Percentiles rank a stretch among this genome's conserved stretches.
These are phyloP conservation scores for Glycine tomentella DNA, from an alignment of 306 rosid species.

Conservation along the genomic window DNA sequence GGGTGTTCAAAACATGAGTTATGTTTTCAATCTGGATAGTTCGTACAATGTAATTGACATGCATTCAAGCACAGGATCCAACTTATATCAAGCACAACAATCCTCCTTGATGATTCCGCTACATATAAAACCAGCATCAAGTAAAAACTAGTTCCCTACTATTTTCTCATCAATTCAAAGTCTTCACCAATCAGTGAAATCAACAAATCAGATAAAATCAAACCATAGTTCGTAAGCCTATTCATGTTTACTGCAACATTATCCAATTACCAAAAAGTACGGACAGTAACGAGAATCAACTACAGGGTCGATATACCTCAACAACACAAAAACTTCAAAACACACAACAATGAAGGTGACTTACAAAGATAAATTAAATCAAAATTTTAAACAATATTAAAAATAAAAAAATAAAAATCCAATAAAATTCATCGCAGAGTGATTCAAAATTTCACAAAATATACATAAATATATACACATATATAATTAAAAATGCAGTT, in stretches of 20 bases:
- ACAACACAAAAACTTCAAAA: not conserved
- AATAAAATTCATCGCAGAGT: not conserved
- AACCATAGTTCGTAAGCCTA: not conserved
- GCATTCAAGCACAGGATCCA: conserved; percentile 15
- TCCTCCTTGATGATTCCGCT: conserved; percentile 7
- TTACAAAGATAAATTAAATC: not conserved
- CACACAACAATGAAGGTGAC: not conserved
- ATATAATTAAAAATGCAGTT: not conserved
- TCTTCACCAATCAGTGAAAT: conserved; percentile 22
- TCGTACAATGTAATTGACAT: not conserved
- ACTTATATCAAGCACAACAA: conserved; percentile 3
- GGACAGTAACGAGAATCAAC: conserved; percentile 5
- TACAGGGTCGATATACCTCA: not conserved
- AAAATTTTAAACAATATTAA: not conserved
- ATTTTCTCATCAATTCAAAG: not conserved
- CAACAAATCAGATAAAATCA: conserved; percentile 52
- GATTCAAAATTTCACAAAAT: not conserved
- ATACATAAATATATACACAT: not conserved
- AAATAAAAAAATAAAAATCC: not conserved
- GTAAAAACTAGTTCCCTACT: not conserved
- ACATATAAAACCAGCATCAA: conserved; percentile 10
- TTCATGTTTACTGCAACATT: conserved; percentile 16
- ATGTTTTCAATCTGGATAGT: not conserved
- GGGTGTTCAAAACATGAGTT: conserved; percentile 10
- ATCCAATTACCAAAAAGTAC: conserved; percentile 1